These are phyloP conservation scores for Microascus cirrosus DNA, from an alignment of 2,329 filamentous ascomycete species.

Conservation along the genomic window DNA sequence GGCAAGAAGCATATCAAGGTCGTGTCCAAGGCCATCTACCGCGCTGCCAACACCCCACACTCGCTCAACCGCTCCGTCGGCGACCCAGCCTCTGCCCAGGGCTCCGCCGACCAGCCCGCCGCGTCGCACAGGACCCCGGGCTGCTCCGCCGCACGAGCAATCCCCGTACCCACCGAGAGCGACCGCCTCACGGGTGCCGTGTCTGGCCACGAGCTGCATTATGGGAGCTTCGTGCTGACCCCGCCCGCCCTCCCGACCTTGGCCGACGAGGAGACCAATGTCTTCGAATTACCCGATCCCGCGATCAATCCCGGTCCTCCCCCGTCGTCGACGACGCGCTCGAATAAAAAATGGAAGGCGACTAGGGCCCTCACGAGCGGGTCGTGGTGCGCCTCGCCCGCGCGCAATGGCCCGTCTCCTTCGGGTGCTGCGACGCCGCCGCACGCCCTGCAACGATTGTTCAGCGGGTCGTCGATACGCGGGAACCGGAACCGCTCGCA, in stretches of 20 bases:
- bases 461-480: conserved; percentile 15
- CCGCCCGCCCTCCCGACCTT: conserved; percentile 17
- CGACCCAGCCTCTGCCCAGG: not conserved
- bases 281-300: conserved; percentile 43
- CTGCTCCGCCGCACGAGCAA: not conserved
- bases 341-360: not conserved
- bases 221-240: conserved; percentile 41
- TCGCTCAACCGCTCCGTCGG: conserved; percentile 8
- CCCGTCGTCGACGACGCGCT: not conserved
- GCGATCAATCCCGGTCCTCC: conserved; percentile 25
- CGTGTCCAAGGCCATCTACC: conserved; percentile 59
- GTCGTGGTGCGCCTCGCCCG: not conserved
- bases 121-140: not conserved
- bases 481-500: conserved; percentile 14
- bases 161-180: conserved; percentile 18
- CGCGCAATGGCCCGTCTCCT: not conserved
- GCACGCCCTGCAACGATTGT: conserved; percentile 18
- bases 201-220: conserved; percentile 26
- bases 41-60: conserved; percentile 43
- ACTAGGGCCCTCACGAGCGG: not conserved
- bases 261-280: conserved; percentile 11
- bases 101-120: not conserved
- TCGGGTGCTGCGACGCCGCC: conserved; percentile 10
- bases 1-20: conserved; percentile 92
- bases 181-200: conserved; percentile 25